Conservation (phyloP, 1,284 basidiomycete species). For the Porodaedalea pini region DNA sequence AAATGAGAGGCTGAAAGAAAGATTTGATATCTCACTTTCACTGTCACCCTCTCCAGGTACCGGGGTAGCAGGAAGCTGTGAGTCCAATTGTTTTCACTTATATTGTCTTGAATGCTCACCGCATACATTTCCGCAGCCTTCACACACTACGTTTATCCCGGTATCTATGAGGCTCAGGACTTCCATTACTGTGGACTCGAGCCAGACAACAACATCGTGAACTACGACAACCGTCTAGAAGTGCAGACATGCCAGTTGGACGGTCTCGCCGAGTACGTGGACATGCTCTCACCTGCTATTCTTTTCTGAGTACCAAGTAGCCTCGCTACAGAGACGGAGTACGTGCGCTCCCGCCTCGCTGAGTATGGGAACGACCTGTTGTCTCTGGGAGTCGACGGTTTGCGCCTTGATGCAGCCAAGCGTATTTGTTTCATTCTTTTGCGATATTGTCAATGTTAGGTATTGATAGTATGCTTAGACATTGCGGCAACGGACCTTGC, state of each 20-base stretch:
- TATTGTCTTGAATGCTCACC: not conserved
- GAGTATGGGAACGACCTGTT: constrained; percentile 58
- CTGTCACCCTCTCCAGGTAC: constrained; percentile 32
- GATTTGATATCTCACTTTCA: not conserved
- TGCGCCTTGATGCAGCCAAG: constrained; percentile 67
- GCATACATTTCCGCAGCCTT: constrained; percentile 31
- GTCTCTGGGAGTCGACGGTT: constrained; percentile 59
- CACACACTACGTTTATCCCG: constrained; percentile 46
- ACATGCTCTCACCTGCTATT: not conserved
- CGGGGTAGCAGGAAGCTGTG: constrained; percentile 43
- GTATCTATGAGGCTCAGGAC: constrained; percentile 35
- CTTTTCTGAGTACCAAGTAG: constrained; percentile 28
- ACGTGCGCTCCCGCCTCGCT: constrained; percentile 51
- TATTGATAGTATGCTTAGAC: constrained; percentile 36
- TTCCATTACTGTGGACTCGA: constrained; percentile 65
- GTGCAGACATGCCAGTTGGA: constrained; percentile 60
- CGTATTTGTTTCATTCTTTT: constrained; percentile 38
- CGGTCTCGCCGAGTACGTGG: constrained; percentile 53
- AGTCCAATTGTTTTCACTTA: constrained; percentile 23
- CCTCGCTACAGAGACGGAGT: constrained; percentile 57
- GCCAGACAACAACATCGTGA: constrained; percentile 49
- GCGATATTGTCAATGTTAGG: not conserved
- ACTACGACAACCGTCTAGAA: constrained; percentile 49
- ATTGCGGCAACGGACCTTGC: constrained; percentile 50
- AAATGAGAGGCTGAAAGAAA: not conserved